Evolutionary conservation across 257 asterid genomes (phyloP).

Genomic region (Asclepias syriaca): DNA sequence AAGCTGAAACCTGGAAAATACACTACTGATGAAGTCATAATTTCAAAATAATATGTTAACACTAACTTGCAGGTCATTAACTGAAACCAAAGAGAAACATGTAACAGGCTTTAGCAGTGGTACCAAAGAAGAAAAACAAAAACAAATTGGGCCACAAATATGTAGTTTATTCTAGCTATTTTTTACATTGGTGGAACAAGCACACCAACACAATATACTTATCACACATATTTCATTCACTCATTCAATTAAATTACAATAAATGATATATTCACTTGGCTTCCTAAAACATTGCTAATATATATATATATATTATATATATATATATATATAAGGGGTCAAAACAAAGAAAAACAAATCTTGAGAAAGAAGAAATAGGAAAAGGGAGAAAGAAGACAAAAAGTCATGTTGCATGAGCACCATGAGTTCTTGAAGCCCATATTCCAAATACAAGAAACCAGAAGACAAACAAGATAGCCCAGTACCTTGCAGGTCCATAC

Average conservation of each 20-base stretch:
- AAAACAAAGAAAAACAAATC: background rate
- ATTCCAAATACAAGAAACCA: constrained; percentile 94
- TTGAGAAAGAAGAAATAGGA: background rate
- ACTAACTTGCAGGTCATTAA: too few species aligned
- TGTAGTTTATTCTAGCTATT: background rate
- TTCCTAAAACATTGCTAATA: background rate
- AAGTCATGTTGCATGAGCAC: constrained; percentile 55
- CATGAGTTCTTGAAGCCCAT: constrained; percentile 93
- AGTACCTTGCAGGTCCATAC: constrained; percentile 96
- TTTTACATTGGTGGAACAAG: background rate
- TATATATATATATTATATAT: too few species aligned
- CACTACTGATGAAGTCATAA: too few species aligned
- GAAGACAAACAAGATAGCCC: constrained; percentile 92
- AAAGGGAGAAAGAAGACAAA: background rate
- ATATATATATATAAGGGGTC: too few species aligned
- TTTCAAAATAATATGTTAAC: too few species aligned
- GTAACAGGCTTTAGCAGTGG: background rate
- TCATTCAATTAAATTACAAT: background rate
- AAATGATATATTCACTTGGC: background rate
- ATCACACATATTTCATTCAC: background rate
- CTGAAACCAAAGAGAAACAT: background rate
- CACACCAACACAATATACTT: background rate
- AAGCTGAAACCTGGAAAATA: too few species aligned
- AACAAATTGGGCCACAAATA: background rate
- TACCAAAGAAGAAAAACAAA: background rate